Base-by-base conservation (phyloP, 1,139 yeast species). In the Arxiozyma slooffiae region DNA sequence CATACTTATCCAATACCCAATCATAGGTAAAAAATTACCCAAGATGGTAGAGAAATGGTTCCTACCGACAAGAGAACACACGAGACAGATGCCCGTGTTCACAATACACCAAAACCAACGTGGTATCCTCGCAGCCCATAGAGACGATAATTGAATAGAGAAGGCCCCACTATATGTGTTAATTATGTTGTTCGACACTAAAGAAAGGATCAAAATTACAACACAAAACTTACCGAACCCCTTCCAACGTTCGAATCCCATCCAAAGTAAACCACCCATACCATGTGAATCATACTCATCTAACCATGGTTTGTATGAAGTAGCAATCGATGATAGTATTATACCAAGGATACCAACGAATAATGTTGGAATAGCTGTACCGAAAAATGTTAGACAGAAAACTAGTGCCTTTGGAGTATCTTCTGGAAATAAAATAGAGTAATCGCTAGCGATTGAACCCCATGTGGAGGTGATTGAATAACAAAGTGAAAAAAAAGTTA, bases 1-100 rank as follows among this genome's bases (percentile, higher is more conserved):
- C 71, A 89, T 86, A 49, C 92, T 81, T 49, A 86, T 78, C 97
- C 97, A 89, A 69, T 89, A 89, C 0, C 96, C 96, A 54, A 89
- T 79, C 96, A 89, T 88, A 9, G 97, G 96, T 58, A 89, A 72
- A 71, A 89, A 89, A 62, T 88, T 89, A n/a, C 89, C 80, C 62
- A 89, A 72, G 55, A 88, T 87, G 4, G 81, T 75, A 45, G 89
- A 76, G 64, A 89, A 85, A 59, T 81, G 80, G 66, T 85, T 72
- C 60, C 87, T 76, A 11, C 97, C 97, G 14, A 80, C 92, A 49
- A 84, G 63, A 1, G 92, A 83, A 64, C 85, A 77, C 1, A 84
- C 80, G 58, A 86, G 72, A 59, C 81, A 83, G 22, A 85, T 70
- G 1, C 74, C 79, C 5, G 90, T 85, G 38, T 85, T 75, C 1